Conservation (phyloP, 805 yeast species). For the Citeromyces matritensis region DNA sequence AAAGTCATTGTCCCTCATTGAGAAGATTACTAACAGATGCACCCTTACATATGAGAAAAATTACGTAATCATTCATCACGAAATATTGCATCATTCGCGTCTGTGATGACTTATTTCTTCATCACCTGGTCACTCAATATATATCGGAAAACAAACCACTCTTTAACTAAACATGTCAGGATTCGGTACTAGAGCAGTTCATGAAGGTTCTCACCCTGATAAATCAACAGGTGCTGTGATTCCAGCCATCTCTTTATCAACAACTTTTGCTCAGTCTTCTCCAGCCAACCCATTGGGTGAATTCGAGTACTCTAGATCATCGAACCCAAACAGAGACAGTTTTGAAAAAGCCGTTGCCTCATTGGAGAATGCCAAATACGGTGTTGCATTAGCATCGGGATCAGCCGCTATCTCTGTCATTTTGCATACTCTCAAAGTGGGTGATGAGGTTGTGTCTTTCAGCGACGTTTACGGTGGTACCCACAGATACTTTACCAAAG, state of each 20-base stretch:
- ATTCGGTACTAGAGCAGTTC: conserved; percentile 75
- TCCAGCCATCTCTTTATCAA: conserved; percentile 68
- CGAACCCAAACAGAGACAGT: conserved; percentile 76
- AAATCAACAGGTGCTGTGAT: conserved; percentile 76
- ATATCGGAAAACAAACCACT: neutral
- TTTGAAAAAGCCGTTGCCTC: conserved; percentile 71
- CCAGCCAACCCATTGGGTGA: conserved; percentile 68
- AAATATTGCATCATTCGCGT: neutral
- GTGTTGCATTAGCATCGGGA: conserved; percentile 74
- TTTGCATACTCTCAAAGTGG: conserved; percentile 57
- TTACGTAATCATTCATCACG: neutral
- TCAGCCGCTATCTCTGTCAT: conserved; percentile 72
- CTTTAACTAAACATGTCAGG: conserved; percentile 9
- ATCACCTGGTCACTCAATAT: neutral
- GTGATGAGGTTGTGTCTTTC: conserved; percentile 61
- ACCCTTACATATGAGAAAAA: conserved; percentile 2
- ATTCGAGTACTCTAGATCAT: conserved; percentile 75
- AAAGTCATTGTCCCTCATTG: conserved; percentile 5
- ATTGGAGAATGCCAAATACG: conserved; percentile 61
- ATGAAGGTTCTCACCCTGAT: conserved; percentile 64
- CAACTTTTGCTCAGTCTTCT: conserved; percentile 70
- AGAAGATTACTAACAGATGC: no score
- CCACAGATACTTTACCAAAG: conserved; percentile 79
- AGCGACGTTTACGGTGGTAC: conserved; percentile 91
- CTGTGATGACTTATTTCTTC: neutral